These are phyloP conservation scores for Sarocladium strictum DNA, from an alignment of 2,329 filamentous ascomycete species.

Conservation along the genomic window DNA sequence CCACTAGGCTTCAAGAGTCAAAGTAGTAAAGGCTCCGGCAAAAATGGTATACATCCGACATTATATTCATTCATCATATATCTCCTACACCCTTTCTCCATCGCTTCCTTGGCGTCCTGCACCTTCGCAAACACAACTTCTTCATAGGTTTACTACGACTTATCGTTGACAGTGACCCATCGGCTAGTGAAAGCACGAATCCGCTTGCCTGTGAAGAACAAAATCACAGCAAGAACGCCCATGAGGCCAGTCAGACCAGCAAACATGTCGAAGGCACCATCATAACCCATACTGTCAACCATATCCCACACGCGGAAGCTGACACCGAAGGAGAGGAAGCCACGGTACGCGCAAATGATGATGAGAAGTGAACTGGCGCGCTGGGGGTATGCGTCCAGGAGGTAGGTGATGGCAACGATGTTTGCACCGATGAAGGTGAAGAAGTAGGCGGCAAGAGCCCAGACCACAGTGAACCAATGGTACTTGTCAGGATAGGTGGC, in stretches of 20 bases:
- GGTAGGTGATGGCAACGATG: neutral
- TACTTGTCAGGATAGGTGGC: neutral
- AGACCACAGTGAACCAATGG: neutral
- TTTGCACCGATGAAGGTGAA: neutral
- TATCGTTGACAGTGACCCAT: neutral
- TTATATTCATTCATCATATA: too few species aligned
- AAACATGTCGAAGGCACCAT: constrained; percentile 1
- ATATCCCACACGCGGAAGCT: constrained; percentile 1
- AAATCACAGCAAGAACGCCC: neutral
- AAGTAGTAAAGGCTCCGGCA: too few species aligned
- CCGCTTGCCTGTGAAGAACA: neutral
- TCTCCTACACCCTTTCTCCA: too few species aligned
- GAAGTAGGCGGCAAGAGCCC: neutral
- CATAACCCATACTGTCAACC: neutral
- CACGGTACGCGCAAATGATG: neutral
- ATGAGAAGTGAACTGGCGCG: neutral
- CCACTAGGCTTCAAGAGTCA: too few species aligned
- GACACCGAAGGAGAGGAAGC: neutral
- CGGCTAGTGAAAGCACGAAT: neutral
- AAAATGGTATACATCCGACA: too few species aligned
- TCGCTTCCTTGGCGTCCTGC: too few species aligned
- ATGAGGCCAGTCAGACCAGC: neutral
- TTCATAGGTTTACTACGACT: neutral
- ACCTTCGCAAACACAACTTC: too few species aligned
- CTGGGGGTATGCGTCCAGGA: neutral